phyloP scores from a whole-genome alignment of 1,284 basidiomycete genomes.

The Boletellus sp. region DNA sequence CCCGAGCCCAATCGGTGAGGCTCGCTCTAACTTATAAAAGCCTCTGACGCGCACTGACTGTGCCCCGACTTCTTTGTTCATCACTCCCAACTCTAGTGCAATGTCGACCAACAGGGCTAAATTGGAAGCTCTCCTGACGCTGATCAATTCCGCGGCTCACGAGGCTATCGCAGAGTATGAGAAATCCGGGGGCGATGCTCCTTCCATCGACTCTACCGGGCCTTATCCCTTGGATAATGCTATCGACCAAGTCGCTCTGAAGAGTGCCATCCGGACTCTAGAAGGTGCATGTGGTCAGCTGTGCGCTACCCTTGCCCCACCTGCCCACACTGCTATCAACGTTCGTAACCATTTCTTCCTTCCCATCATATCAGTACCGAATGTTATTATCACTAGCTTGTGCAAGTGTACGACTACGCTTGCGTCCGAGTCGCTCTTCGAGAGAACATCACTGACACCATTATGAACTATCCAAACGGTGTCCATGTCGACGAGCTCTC shows the following conservation, averaged over 20 bases:
- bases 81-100: background rate
- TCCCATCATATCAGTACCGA: background rate
- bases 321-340: constrained; percentile 26
- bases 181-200: constrained; percentile 20
- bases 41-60: background rate
- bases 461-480: constrained; percentile 27
- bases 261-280: constrained; percentile 24
- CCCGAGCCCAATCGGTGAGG: no score
- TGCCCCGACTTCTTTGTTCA: background rate
- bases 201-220: constrained; percentile 22
- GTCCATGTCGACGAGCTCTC: constrained; percentile 33
- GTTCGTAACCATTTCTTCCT: constrained; percentile 3
- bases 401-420: constrained; percentile 26
- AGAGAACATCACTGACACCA: constrained; percentile 29
- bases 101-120: constrained; percentile 26
- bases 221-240: constrained; percentile 24
- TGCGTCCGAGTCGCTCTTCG: constrained; percentile 31
- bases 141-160: constrained; percentile 26
- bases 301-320: constrained; percentile 30
- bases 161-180: constrained; percentile 28
- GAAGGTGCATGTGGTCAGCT: constrained; percentile 30
- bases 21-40: background rate
- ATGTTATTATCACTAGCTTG: constrained; percentile 13
- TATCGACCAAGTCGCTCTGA: constrained; percentile 24
- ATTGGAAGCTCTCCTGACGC: constrained; percentile 22